phyloP scores from a whole-genome alignment of 2,329 filamentous ascomycete genomes.

The Ophiosphaerella korrae region DNA sequence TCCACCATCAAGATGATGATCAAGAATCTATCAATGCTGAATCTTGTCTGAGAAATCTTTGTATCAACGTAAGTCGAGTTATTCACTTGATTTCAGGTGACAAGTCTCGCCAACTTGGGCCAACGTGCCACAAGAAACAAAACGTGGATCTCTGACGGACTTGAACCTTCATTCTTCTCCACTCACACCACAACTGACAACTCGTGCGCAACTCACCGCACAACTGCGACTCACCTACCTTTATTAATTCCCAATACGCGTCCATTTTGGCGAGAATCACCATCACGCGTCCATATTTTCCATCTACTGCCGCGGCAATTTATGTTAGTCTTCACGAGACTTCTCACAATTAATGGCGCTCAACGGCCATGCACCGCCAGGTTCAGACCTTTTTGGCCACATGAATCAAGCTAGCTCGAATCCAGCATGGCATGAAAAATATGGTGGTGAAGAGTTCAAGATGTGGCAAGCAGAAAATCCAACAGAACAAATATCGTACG shows the following conservation, averaged over 20 bases:
- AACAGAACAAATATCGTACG: slow-evolving; percentile 32
- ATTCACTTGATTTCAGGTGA: slow-evolving; percentile 12
- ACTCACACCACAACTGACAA: slow-evolving; percentile 26
- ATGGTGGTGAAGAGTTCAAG: slow-evolving; percentile 33
- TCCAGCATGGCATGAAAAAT: slow-evolving; percentile 23
- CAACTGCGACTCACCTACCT: slow-evolving; percentile 13
- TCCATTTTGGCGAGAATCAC: slow-evolving; percentile 10
- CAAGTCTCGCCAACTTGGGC: slow-evolving; percentile 20
- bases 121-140: slow-evolving; percentile 45
- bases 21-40: slow-evolving; percentile 14
- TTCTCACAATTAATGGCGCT: slow-evolving; percentile 25
- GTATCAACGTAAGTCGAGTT: slow-evolving; percentile 20
- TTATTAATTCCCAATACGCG: slow-evolving; percentile 9
- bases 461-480: slow-evolving; percentile 30
- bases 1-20: slow-evolving; percentile 28
- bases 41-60: slow-evolving; percentile 13
- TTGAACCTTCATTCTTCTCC: slow-evolving; percentile 40
- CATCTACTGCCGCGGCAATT: slow-evolving; percentile 7
- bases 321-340: slow-evolving; percentile 9
- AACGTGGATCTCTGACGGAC: slow-evolving; percentile 40
- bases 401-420: slow-evolving; percentile 15
- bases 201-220: slow-evolving; percentile 29
- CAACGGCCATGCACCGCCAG: slow-evolving; percentile 14
- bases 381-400: not conserved
- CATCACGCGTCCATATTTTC: slow-evolving; percentile 13